Percentiles rank a stretch among this genome's conserved stretches.
Evolutionary conservation across 2,329 filamentous ascomycete genomes (phyloP).

Genomic region (Fusarium anguioides): DNA sequence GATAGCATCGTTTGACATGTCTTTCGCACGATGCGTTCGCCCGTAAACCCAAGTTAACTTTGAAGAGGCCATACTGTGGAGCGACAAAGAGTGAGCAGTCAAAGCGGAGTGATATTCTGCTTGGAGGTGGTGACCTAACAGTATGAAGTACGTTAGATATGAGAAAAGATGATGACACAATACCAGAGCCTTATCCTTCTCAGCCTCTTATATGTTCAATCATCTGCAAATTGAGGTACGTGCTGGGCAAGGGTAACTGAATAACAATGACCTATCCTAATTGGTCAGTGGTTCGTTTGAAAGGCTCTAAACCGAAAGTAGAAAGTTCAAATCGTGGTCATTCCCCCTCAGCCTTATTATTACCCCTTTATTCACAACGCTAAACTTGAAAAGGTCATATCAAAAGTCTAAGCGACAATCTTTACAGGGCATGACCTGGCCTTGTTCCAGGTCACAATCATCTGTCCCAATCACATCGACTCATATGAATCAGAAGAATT

Average conservation of each 20-base stretch:
- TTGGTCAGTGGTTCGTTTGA: background rate
- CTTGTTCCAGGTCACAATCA: too few relatives aligned
- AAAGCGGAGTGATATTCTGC: too few relatives aligned
- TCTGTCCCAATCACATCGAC: too few relatives aligned
- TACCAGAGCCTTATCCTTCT: background rate
- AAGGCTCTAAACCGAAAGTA: background rate
- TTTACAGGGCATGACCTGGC: too few relatives aligned
- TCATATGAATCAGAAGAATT: too few relatives aligned
- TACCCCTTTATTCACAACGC: background rate
- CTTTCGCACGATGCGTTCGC: background rate
- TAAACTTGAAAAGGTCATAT: background rate
- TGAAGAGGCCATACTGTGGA: background rate
- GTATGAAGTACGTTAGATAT: too few relatives aligned
- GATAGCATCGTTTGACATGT: background rate
- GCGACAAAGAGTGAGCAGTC: background rate
- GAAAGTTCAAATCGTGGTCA: background rate
- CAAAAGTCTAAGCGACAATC: too few relatives aligned
- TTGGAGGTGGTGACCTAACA: rapidly evolving
- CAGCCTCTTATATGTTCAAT: background rate
- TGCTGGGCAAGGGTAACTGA: background rate
- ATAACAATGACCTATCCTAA: too few relatives aligned
- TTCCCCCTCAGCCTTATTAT: background rate
- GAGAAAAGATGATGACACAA: background rate
- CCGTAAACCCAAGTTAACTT: background rate
- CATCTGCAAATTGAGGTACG: background rate